phyloP scores from a whole-genome alignment of 1,284 basidiomycete species.

The Tylopilus orsonianus region DNA sequence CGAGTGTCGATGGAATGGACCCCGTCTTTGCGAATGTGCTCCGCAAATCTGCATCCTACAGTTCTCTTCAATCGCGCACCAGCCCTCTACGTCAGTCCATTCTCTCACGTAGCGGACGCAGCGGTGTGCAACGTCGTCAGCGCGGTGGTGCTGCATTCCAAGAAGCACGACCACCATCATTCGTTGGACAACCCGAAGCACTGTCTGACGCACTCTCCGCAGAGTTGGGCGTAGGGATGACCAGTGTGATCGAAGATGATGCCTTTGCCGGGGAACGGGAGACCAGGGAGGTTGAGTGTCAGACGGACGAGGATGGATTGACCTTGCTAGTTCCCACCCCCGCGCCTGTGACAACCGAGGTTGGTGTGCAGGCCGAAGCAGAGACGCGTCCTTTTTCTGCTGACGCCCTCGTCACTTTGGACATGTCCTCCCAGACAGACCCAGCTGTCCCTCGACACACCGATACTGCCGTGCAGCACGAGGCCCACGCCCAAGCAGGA shows the following conservation, averaged over 20 bases:
- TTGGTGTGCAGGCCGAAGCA: slow-evolving; percentile 35
- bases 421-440: slow-evolving; percentile 54
- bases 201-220: slow-evolving; percentile 47
- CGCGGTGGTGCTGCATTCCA: slow-evolving; percentile 66
- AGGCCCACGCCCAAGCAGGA: slow-evolving; percentile 35
- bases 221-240: slow-evolving; percentile 59
- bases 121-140: slow-evolving; percentile 50
- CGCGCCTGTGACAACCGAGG: slow-evolving; percentile 35
- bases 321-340: slow-evolving; percentile 28
- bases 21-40: slow-evolving; percentile 78
- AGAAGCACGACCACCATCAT: slow-evolving; percentile 62
- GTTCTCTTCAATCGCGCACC: slow-evolving; percentile 46
- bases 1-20: slow-evolving; percentile 82
- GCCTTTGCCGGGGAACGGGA: slow-evolving; percentile 49
- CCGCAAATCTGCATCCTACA: slow-evolving; percentile 55
- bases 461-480: slow-evolving; percentile 46
- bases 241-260: slow-evolving; percentile 42
- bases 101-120: slow-evolving; percentile 48
- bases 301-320: slow-evolving; percentile 47
- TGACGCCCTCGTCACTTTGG: slow-evolving; percentile 24
- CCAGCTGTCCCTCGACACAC: slow-evolving; percentile 30
- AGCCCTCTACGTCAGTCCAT: slow-evolving; percentile 60
- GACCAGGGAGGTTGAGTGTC: slow-evolving; percentile 61
- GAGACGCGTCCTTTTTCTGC: slow-evolving; percentile 22
- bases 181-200: slow-evolving; percentile 67